Evolutionary conservation across 805 yeast species (phyloP).

Genomic region (Zygosaccharomyces lentus): DNA sequence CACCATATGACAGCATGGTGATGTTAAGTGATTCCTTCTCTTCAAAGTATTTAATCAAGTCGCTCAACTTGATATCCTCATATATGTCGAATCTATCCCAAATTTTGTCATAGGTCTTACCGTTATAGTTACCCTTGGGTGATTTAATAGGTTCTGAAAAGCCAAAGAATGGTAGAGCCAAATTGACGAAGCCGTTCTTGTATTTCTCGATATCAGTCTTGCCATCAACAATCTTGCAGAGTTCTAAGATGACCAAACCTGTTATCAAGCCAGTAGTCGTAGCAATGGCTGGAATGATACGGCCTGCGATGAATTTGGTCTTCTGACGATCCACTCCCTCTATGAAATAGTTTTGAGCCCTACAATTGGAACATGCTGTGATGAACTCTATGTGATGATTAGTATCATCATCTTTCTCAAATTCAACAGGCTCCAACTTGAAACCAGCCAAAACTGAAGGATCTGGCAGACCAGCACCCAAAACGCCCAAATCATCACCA

Average conservation of each 20-base stretch:
- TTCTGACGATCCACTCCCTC: constrained; percentile 84
- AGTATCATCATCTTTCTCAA: constrained; percentile 96
- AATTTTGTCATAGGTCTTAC: constrained; percentile 73
- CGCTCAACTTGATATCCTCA: constrained; percentile 72
- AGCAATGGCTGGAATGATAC: constrained; percentile 98
- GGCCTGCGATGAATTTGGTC: constrained; percentile 97
- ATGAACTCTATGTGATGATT: constrained; percentile 97
- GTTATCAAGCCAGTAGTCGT: constrained; percentile 98
- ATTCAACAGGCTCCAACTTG: constrained; percentile 83
- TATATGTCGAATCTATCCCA: constrained; percentile 91
- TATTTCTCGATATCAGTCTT: constrained; percentile 74
- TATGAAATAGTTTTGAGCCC: constrained; percentile 87
- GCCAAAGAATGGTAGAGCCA: constrained; percentile 94
- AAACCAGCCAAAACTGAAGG: constrained; percentile 87
- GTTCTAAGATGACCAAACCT: constrained; percentile 87
- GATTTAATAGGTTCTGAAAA: constrained; percentile 95
- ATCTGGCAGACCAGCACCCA: constrained; percentile 79
- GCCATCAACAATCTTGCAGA: constrained; percentile 81
- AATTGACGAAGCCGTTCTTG: constrained; percentile 87
- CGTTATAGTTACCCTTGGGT: constrained; percentile 74
- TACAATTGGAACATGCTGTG: constrained; percentile 90
- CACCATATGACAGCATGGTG: constrained; percentile 89
- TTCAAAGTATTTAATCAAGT: constrained; percentile 70
- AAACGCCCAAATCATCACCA: constrained; percentile 56
- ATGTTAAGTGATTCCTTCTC: constrained; percentile 80